Base-by-base conservation (phyloP, 164 flowering plant genomes). In the Buxus sempervirens region DNA sequence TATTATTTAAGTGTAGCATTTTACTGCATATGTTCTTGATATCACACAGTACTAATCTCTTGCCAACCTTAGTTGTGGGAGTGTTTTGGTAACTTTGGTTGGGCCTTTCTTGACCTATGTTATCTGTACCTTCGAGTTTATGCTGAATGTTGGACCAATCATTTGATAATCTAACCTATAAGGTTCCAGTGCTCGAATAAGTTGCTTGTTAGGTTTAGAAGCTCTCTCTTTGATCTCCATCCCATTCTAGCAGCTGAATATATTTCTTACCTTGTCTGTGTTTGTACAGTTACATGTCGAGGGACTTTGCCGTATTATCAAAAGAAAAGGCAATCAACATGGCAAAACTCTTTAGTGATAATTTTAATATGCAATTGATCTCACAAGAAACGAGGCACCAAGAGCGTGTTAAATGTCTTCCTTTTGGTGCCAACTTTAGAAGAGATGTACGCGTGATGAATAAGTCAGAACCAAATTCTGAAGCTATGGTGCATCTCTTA, bases 291-390 rank as follows among this genome's bases (percentile, higher is more conserved):
- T 95, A 60, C 83, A 85, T 67, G 76, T 96, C 38, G 98, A 92
- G 81, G 94, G 93, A 62, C 88, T 96, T 72, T 96, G 96, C 75
- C 99, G 93, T 82, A 98, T 73, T 96, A 68, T 76, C 82, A n/a
- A 81, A 85, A 72, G 86, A 84, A 67, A 98, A 90, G 80, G 96
- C 87, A 69, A 36, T 79, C 23, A 58, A 66, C 36, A 70, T 96
- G 66, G 79, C 89, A 25, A 75, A 79, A 28, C 78, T 83, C 69
- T 88, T 96, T 75, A 86, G 61, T 75, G 69, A 63, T 16, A 78
- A 78, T 69, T 83, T 96, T 62, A 38, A 82, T 59, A 83, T 78
- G 23, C 83, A 80, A 78, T 86, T 90, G 49, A 83, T 96, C 22
- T 90, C 93, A 19, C 19, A 68, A 68, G 81, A 85, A 60, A 69